phyloP scores from a whole-genome alignment of 129 eudicot species.

The Calendula officinalis region DNA sequence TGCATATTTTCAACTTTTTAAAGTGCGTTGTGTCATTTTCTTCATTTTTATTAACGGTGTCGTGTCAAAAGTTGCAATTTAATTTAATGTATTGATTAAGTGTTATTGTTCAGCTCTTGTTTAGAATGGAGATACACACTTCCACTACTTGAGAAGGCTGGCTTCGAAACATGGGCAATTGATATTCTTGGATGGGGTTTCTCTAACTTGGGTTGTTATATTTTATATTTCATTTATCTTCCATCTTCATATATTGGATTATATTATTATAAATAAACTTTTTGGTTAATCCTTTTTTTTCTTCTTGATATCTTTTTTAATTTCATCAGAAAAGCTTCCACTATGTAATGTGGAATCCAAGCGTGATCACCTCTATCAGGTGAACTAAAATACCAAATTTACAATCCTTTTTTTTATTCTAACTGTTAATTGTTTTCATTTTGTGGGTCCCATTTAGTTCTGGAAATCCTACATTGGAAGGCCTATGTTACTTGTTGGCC shows the following conservation, averaged over 20 bases:
- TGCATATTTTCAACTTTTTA: too few relatives aligned
- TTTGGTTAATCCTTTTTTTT: conserved; percentile 1
- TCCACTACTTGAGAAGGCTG: conserved; percentile 89
- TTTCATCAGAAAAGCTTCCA: conserved; percentile 58
- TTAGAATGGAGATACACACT: conserved; percentile 93
- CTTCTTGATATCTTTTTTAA: conserved; percentile 15
- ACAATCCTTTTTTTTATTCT: conserved; percentile 1
- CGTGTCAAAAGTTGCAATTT: not conserved
- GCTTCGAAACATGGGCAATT: conserved; percentile 81
- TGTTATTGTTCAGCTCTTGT: conserved; percentile 77
- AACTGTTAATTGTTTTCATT: not conserved
- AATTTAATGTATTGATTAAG: conserved; percentile 18
- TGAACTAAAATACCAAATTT: conserved; percentile 21
- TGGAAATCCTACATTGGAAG: conserved; percentile 78
- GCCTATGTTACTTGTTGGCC: conserved; percentile 94
- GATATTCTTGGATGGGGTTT: conserved; percentile 99
- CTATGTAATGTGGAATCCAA: conserved; percentile 75
- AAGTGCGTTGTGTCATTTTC: too few relatives aligned
- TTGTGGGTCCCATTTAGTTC: conserved; percentile 43
- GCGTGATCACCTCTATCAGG: conserved; percentile 96
- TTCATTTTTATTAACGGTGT: not conserved
- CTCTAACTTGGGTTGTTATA: conserved; percentile 71
- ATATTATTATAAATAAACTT: not conserved
- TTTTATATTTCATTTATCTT: not conserved
- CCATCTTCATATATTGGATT: not conserved